Evolutionary conservation across 2,329 filamentous ascomycete genomes (phyloP).

Genomic region (Teratosphaeria epicoccoides): DNA sequence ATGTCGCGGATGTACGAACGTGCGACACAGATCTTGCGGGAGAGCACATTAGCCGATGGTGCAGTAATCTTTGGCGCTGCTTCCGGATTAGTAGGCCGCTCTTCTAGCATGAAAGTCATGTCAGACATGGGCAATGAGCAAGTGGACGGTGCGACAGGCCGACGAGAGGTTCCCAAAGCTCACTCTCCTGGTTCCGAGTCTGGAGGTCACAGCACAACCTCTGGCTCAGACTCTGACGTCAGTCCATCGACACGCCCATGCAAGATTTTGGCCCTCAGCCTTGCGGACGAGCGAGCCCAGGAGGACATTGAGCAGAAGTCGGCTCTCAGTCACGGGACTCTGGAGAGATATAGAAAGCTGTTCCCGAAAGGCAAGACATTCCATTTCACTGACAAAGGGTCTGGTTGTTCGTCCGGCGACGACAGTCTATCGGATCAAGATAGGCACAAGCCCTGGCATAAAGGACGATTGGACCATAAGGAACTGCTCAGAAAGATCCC

Average conservation of each 20-base stretch:
- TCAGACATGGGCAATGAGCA: slow-evolving; percentile 2
- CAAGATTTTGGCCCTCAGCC: slow-evolving; percentile 16
- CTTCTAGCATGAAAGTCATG: slow-evolving; percentile 9
- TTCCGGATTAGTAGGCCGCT: slow-evolving; percentile 3
- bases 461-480: slow-evolving; percentile 3
- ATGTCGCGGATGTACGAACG: slow-evolving; percentile 15
- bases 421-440: slow-evolving; percentile 6
- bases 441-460: not conserved
- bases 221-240: slow-evolving; percentile 12
- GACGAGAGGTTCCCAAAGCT: slow-evolving; percentile 5
- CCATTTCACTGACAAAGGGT: slow-evolving; percentile 18
- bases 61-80: slow-evolving; percentile 20
- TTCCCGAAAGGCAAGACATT: slow-evolving; percentile 19
- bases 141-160: slow-evolving; percentile 9
- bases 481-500: slow-evolving; percentile 4
- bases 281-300: slow-evolving; percentile 14
- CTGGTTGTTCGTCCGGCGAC: slow-evolving; percentile 14
- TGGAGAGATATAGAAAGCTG: slow-evolving; percentile 20
- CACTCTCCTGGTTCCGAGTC: not conserved
- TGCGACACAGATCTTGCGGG: slow-evolving; percentile 19
- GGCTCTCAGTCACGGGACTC: slow-evolving; percentile 14
- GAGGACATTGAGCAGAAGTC: slow-evolving; percentile 15
- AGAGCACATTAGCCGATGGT: slow-evolving; percentile 22
- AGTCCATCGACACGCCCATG: slow-evolving; percentile 7
- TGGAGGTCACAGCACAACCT: slow-evolving; percentile 1